Evolutionary conservation across 495 filamentous ascomycete genomes (phyloP).

Genomic region (Lasiosphaeria hispida): DNA sequence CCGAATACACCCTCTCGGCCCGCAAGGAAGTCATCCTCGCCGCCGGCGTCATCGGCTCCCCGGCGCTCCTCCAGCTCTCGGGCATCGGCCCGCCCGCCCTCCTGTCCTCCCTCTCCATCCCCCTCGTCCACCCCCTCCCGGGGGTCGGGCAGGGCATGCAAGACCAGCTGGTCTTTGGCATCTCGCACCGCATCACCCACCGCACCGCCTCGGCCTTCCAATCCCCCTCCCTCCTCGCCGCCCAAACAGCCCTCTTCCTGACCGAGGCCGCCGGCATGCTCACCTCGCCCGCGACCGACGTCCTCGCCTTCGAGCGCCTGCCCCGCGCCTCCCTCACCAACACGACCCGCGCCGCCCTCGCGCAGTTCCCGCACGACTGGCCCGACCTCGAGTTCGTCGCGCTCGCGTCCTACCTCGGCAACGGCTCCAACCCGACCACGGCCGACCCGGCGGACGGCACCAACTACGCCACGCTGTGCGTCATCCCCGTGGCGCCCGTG

Average conservation of each 20-base stretch:
- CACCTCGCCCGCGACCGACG: slow-evolving; percentile 44
- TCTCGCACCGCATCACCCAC: slow-evolving; percentile 39
- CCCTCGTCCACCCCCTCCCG: slow-evolving; percentile 37
- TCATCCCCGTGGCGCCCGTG: slow-evolving; percentile 41
- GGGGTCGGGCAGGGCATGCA: slow-evolving; percentile 52
- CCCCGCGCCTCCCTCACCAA: slow-evolving; percentile 19
- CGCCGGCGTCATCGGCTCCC: slow-evolving; percentile 45
- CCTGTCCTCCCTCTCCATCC: slow-evolving; percentile 32
- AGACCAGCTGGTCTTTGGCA: slow-evolving; percentile 44
- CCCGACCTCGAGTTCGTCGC: slow-evolving; percentile 49
- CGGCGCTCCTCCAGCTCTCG: slow-evolving; percentile 46
- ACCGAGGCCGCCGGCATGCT: slow-evolving; percentile 32
- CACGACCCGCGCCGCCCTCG: slow-evolving; percentile 33
- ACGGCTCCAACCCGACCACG: slow-evolving; percentile 26
- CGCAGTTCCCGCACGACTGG: slow-evolving; percentile 52
- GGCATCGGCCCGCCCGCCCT: slow-evolving; percentile 23
- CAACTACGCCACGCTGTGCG: slow-evolving; percentile 29
- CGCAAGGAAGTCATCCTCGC: slow-evolving; percentile 57
- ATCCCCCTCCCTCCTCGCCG: slow-evolving; percentile 12
- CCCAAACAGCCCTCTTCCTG: slow-evolving; percentile 21
- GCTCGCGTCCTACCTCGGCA: slow-evolving; percentile 23
- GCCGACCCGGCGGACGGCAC: slow-evolving; percentile 38
- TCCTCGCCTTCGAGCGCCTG: slow-evolving; percentile 50
- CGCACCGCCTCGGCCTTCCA: slow-evolving; percentile 35
- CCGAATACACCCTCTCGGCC: slow-evolving; percentile 43